Base-by-base conservation (phyloP, 495 filamentous ascomycete species). In the Hypoxylon fragiforme region DNA sequence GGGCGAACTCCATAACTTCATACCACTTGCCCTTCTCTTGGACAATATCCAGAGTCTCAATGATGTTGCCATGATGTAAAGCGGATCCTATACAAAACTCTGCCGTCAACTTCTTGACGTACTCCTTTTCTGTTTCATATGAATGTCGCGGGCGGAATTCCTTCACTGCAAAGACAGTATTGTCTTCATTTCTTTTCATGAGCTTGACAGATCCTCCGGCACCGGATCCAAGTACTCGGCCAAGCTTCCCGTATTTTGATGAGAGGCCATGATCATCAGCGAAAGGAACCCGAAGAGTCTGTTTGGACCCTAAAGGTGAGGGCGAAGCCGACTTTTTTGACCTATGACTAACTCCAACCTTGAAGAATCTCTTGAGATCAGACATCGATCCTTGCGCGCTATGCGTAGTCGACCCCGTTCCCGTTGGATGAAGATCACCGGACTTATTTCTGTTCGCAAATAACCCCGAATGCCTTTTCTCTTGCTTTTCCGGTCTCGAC, bases 1-100 rank as follows among this genome's bases (percentile, higher is more conserved):
- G 94, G n/a, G 91, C 95, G 68, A 95, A 97, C 66, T 99, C 94
- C 94, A 99, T 99, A 21, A 99, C 94, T 66, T 96, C 95, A 69
- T 95, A 99, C 92, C 94, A 99, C 55, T 87, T 89, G 20, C 82
- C 85, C 68, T 90, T 92, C 76, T 99, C 94, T 53, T 96, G 87
- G 12, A 99, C 84, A 56, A 99, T 96, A 68, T 99, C 94, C 28
- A 99, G 78, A 7, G 94, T 97, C 69, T 97, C 94, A 64, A 99
- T 96, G 57, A 99, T 91, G 69, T 99, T 99, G 44, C 95, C 94
- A 63, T 99, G 94, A 64, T 97, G 94, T 32, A 99, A 73, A 18
- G 95, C 96, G 2, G 92, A 97, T 7, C 94, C 94, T 64, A 99
- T 91, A 70, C 94, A 99, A 70, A 97, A 99, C 69, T 99, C 94